These are phyloP conservation scores for Camelina neglecta DNA, from an alignment of 345 rosid species.

Conservation along the genomic window DNA sequence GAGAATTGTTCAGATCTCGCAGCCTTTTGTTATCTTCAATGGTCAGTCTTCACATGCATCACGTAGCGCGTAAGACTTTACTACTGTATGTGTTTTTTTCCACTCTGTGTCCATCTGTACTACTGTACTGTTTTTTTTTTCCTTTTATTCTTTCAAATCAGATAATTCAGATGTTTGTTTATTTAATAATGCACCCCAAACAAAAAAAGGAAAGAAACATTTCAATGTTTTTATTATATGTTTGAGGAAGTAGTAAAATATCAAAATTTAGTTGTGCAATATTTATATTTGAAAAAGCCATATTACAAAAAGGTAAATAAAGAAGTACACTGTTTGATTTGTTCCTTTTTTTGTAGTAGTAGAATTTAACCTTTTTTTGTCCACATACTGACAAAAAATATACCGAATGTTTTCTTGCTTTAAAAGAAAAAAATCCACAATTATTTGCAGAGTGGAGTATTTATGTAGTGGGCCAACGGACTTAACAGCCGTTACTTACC, in stretches of 20 bases:
- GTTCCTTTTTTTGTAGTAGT: background rate
- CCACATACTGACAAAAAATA: slow-evolving; percentile 19
- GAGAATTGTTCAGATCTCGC: slow-evolving; percentile 41
- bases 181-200: background rate
- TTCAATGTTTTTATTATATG: background rate
- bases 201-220: background rate
- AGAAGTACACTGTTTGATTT: background rate
- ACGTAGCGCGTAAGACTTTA: slow-evolving; percentile 6
- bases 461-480: slow-evolving; percentile 38
- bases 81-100: too few species aligned
- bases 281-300: background rate
- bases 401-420: slow-evolving; percentile 8
- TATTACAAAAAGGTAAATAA: background rate
- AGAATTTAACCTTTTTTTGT: slow-evolving; percentile 1
- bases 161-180: background rate
- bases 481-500: slow-evolving; percentile 46
- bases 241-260: background rate
- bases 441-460: slow-evolving; percentile 17
- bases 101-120: slow-evolving; percentile 29
- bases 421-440: background rate
- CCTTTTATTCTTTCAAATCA: background rate
- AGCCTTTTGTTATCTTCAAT: slow-evolving; percentile 27
- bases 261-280: background rate
- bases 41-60: slow-evolving; percentile 26
- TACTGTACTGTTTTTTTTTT: background rate